phyloP scores from a whole-genome alignment of 2,329 filamentous ascomycete genomes.

The Trematosphaeria pertusa region DNA sequence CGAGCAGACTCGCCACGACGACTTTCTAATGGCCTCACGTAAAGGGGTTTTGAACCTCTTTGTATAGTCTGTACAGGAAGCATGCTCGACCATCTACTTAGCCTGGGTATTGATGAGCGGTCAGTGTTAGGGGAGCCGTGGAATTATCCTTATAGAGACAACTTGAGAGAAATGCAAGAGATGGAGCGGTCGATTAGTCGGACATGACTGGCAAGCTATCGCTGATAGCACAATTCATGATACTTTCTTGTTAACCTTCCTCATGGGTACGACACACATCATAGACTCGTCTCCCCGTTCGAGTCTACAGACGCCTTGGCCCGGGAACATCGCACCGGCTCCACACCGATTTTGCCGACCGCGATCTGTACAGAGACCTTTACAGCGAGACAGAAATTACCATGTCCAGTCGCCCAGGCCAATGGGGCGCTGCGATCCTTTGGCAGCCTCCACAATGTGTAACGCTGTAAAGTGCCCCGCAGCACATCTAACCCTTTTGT shows the following conservation, averaged over 20 bases:
- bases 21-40: conserved; percentile 70
- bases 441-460: too few species aligned
- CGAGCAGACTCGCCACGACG: conserved; percentile 89
- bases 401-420: too few species aligned
- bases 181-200: neutral
- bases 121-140: too few species aligned
- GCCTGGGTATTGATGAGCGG: neutral
- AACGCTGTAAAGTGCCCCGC: too few species aligned
- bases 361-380: too few species aligned
- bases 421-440: too few species aligned
- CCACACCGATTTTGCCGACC: too few species aligned
- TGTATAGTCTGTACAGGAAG: conserved; percentile 9
- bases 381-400: too few species aligned
- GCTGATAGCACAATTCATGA: conserved; percentile 6
- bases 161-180: conserved; percentile 1
- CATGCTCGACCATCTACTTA: neutral
- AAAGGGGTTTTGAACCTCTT: neutral
- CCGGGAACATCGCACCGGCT: too few species aligned
- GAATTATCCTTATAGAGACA: neutral
- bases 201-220: too few species aligned
- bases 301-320: too few species aligned
- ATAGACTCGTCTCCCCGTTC: too few species aligned
- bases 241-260: conserved; percentile 6
- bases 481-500: conserved; percentile 1
- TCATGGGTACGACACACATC: neutral